These are phyloP conservation scores for Colletotrichum echinochloae DNA, from an alignment of 2,329 filamentous ascomycete species.

Conservation along the genomic window DNA sequence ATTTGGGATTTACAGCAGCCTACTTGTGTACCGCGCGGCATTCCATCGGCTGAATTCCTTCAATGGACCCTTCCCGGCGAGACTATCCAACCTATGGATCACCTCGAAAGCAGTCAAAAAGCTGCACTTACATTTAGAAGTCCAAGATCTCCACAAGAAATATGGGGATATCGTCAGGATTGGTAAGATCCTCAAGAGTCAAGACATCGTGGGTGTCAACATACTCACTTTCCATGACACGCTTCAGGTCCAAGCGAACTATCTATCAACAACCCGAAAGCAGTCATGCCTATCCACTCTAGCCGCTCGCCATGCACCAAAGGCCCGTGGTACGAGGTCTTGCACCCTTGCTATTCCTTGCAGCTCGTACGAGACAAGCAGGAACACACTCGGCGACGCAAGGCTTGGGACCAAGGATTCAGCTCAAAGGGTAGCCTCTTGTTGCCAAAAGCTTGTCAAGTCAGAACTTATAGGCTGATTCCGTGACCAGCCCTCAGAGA, in stretches of 20 bases:
- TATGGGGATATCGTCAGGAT: conserved; percentile 49
- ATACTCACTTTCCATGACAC: conserved; percentile 14
- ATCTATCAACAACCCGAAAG: conserved; percentile 47
- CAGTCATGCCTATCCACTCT: conserved; percentile 47
- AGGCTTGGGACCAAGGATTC: conserved; percentile 51
- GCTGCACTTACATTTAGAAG: conserved; percentile 44
- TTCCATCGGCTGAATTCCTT: conserved; percentile 48
- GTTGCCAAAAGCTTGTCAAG: no score
- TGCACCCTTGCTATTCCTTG: conserved; percentile 47
- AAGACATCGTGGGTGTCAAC: neutral
- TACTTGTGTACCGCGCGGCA: conserved; percentile 42
- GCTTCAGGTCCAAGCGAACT: conserved; percentile 48
- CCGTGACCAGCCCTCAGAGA: conserved; percentile 40
- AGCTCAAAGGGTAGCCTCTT: conserved; percentile 44
- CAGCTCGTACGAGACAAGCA: conserved; percentile 49
- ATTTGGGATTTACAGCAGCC: conserved; percentile 41
- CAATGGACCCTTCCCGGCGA: conserved; percentile 45
- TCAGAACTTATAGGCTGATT: neutral
- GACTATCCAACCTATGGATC: conserved; percentile 44
- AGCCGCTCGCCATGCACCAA: conserved; percentile 48
- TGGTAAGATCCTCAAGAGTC: conserved; percentile 30
- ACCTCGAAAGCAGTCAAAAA: conserved; percentile 43
- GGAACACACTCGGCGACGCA: conserved; percentile 48
- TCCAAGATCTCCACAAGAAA: conserved; percentile 45
- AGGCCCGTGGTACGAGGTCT: conserved; percentile 50